These are phyloP conservation scores for Stereum hirsutum DNA, from an alignment of 1,284 basidiomycete species.

Conservation along the genomic window DNA sequence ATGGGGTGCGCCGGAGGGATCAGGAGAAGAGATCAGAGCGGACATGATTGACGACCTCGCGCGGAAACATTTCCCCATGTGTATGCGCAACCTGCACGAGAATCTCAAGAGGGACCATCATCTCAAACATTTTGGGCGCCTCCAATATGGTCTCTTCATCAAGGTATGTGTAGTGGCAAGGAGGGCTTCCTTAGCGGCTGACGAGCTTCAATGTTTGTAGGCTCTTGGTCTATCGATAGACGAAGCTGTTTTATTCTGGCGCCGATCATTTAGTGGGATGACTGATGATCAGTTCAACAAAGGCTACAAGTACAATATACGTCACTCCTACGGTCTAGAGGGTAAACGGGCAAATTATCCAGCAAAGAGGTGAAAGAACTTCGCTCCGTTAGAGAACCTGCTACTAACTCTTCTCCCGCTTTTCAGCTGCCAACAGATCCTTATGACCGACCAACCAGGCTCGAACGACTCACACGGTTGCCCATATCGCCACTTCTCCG, in stretches of 20 bases:
- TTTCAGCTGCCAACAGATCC: slow-evolving; percentile 90
- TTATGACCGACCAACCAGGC: slow-evolving; percentile 70
- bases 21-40: slow-evolving; percentile 70
- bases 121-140: slow-evolving; percentile 86
- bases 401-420: neutral
- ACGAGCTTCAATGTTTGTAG: slow-evolving; percentile 29
- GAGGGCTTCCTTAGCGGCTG: neutral
- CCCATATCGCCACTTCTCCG: slow-evolving; percentile 88
- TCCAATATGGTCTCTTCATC: slow-evolving; percentile 92
- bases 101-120: slow-evolving; percentile 74
- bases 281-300: slow-evolving; percentile 98
- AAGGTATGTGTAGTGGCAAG: slow-evolving; percentile 53
- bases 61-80: slow-evolving; percentile 87
- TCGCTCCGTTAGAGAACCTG: slow-evolving; percentile 9
- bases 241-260: slow-evolving; percentile 93
- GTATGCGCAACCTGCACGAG: slow-evolving; percentile 90
- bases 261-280: slow-evolving; percentile 73
- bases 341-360: slow-evolving; percentile 93
- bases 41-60: slow-evolving; percentile 92
- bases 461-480: slow-evolving; percentile 82
- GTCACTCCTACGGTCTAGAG: slow-evolving; percentile 92
- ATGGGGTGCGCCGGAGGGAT: slow-evolving; percentile 49
- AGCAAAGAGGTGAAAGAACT: slow-evolving; percentile 65
- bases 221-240: slow-evolving; percentile 91
- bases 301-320: slow-evolving; percentile 96